Base-by-base conservation (phyloP, 257 asterid genomes). In the Gardenia jasminoides region DNA sequence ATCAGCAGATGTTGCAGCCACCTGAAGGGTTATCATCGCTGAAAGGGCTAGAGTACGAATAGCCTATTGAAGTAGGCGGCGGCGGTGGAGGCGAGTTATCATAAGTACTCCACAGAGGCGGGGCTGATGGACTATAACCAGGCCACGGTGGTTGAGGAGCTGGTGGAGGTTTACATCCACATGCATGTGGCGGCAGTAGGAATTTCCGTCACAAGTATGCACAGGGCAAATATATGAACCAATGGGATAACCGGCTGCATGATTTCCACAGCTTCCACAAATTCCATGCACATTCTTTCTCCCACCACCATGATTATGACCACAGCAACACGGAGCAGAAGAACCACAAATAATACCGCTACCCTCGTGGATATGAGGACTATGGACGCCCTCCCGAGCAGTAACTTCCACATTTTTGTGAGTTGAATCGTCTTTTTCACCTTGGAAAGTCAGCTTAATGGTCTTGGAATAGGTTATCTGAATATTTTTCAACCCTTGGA, bases 91-190 rank as follows among this genome's bases (percentile, higher is more conserved):
- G 36, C 7, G 68, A 36, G 1, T 39, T 41, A 31, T 72, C 24
- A 44, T 77, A 26, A 26, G 2, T 36, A 31, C 28, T 28, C 47
- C 76, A 47, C 39, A 75, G 10, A 4, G 84, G 84, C 9, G 84
- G 84, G 3, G 84, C 84, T 0, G 84, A 81, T 36, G 79, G 81
- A 67, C 16, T 67, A 61, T 66, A 50, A 26, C 67, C 76, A 15
- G 72, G 12, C 75, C 78, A 71, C 10, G 81, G 80, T n/a, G 66
- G 76, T 4, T 78, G 54, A 3, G 54, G 39, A 33, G 46, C 76
- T 0, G 71, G 50, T 50, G 70, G 80, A 33, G 68, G 70, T 24
- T 24, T 31, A 39, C 24, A 30, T 22, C 76, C 75, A 43, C 6
- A 39, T 6, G 80, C 75, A 10, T 67, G 46, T 47, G 79, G 41